phyloP scores from a whole-genome alignment of 2,329 filamentous ascomycete species.

The Grosmannia clavigera region DNA sequence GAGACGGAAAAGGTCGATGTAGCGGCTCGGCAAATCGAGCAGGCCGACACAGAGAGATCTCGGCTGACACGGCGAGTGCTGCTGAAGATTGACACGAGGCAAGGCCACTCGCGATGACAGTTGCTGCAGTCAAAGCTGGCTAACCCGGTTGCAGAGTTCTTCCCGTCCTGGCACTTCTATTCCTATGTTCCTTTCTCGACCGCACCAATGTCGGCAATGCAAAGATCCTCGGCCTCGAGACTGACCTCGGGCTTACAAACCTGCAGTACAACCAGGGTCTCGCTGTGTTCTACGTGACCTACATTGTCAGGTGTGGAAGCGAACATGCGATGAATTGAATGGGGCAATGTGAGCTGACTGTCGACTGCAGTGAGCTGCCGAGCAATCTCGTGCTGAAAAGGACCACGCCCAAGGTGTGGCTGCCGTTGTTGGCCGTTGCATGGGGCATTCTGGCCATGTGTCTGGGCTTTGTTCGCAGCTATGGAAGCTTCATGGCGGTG shows the following conservation, averaged over 20 bases:
- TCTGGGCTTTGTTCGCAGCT: constrained; percentile 39
- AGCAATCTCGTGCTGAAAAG: constrained; percentile 53
- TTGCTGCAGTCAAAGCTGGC: background rate
- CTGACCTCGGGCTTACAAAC: constrained; percentile 44
- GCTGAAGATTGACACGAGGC: background rate
- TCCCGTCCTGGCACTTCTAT: constrained; percentile 50
- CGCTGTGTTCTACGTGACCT: constrained; percentile 53
- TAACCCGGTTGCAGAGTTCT: constrained; percentile 24
- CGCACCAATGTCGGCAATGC: constrained; percentile 65
- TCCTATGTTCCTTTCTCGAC: constrained; percentile 53
- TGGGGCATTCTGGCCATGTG: constrained; percentile 50
- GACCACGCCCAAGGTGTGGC: constrained; percentile 46
- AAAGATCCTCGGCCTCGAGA: constrained; percentile 49
- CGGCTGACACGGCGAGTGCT: background rate
- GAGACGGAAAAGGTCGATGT: background rate
- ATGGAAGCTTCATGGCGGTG: constrained; percentile 46
- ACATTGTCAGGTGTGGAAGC: constrained; percentile 27
- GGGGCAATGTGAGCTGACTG: too few species aligned
- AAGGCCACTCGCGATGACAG: background rate
- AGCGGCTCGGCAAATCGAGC: background rate
- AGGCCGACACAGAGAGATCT: background rate
- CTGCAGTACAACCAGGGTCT: constrained; percentile 53
- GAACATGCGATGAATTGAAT: too few species aligned
- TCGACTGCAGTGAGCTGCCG: constrained; percentile 40
- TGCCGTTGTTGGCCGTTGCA: constrained; percentile 40